A percentile compares a stretch with the other conserved stretches of the same genome.
Conservation (phyloP, 805 yeast species). For the Zygosaccharomyces bailii region DNA sequence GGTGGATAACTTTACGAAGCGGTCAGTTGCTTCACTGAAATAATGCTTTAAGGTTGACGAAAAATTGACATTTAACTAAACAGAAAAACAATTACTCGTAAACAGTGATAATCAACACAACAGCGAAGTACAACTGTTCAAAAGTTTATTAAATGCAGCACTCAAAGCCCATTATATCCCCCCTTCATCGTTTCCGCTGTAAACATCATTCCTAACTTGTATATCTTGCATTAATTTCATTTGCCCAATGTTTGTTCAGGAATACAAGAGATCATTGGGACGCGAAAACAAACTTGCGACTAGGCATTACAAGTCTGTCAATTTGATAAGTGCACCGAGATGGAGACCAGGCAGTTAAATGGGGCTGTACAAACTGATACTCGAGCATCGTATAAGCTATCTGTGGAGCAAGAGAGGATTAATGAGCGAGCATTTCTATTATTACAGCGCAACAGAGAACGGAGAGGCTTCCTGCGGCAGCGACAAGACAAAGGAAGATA, state of each 20-base stretch:
- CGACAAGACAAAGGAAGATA: slow-evolving; percentile 18
- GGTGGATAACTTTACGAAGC: too few species aligned
- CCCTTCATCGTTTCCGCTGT: too few species aligned
- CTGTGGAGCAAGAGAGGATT: slow-evolving; percentile 25
- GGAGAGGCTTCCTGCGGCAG: slow-evolving; percentile 23
- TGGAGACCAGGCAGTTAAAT: slow-evolving; percentile 10
- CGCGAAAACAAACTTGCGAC: slow-evolving; percentile 12
- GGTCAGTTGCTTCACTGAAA: too few species aligned
- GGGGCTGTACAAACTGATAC: slow-evolving; percentile 17
- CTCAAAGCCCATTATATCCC: too few species aligned
- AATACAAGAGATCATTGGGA: background rate
- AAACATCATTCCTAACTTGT: background rate
- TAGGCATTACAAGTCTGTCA: background rate
- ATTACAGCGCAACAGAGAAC: slow-evolving; percentile 32
- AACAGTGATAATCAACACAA: background rate
- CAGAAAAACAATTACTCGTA: background rate
- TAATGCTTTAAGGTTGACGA: background rate
- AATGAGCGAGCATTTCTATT: slow-evolving; percentile 32
- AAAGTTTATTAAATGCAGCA: too few species aligned
- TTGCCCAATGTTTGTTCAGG: too few species aligned
- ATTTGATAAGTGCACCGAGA: background rate
- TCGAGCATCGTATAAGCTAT: slow-evolving; percentile 19
- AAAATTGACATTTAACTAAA: too few species aligned
- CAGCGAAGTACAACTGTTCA: too few species aligned
- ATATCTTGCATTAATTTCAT: background rate